Evolutionary conservation across 1,139 yeast genomes (phyloP), one percentile per base, ranked within the genome.

Genomic region (Zygosaccharomyces pseudobailii): DNA sequence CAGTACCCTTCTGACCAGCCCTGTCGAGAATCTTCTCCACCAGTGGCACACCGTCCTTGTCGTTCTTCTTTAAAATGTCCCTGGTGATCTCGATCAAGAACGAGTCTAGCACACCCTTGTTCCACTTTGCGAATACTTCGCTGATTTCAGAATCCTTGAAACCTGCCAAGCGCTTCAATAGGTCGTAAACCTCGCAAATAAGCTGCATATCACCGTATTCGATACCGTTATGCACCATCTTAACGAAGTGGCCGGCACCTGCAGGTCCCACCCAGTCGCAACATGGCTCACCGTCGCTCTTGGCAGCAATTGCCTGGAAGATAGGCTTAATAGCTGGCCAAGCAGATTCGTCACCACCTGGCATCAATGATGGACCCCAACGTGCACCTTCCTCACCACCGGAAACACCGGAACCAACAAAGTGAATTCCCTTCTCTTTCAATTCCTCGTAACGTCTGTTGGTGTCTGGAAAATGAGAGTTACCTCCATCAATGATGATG

Each of bases 311-410:
- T 52, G 90, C 81, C 78, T 92, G 98, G 89, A 92, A 90, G 66
- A 92, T 92, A 53, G 81, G 84, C 82, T 92, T 92, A 68, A 92
- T 86, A 74, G 88, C 95, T 58, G 97, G 97, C 98, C 98, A 92
- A 58, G 98, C 98, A 65, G 87, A 97, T 61, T 77, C 80, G 70
- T 89, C 87, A 69, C 98, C 98, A 83, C 98, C 98, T 62, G 98
- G 98, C 98, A 92, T 92, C 74, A 92, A 80, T 56, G 97, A 90
- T 55, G 98, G 98, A 69, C 98, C 98, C 72, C 87, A 80, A 77
- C 98, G 88, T 65, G 98, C 98, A 80, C 98, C 98, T 73, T 92
- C 98, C 76, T 92, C 98, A 78, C 98, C 98, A 75, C 98, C 98
- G 63, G 97, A 92, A 56, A 92, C 98, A 85, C 98, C 98, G 55